Evolutionary conservation across 495 filamentous ascomycete species (phyloP), one percentile per base, ranked within the genome.

Genomic region (Penicillium ucsense): DNA sequence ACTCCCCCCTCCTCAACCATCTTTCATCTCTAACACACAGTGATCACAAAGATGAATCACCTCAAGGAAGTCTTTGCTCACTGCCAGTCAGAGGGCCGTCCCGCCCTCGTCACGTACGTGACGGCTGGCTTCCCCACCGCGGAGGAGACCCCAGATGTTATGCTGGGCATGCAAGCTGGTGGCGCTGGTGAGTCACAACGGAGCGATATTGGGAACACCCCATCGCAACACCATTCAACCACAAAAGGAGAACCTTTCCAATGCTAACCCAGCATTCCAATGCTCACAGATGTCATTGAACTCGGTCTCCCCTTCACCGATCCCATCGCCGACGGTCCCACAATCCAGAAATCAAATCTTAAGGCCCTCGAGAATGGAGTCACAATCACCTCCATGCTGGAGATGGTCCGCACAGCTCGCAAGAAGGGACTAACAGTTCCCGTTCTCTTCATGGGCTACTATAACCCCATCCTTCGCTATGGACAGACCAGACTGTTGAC

Each of bases 381-480:
- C 46, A 94, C 84, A 4, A 83, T 94, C 52, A 71, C 77, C 43
- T 79, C 76, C 27, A 83, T 84, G 8, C 74, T 98, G 35, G 74
- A 86, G 53, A 88, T 90, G 67, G 83, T 95, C 31, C 79, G 84
- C 53, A 72, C 84, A 39, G 85, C 91, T 12, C 77, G 92, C 48
- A 70, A 74, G 46, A 76, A 74, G 40, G 94, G 94, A 29, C 69
- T 97, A 42, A 80, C 70, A 50, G 82, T 82, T 3, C 92, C 92
- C 7, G 73, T 98, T 36, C 68, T 98, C 47, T 75, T 98, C 51
- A 98, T 98, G 92, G 92, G 92, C 49, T 98, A 98, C 77, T 98
- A 95, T 67, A 98, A 98, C 68, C 92, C 92, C 0, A 68, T 97
- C 44, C 73, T 95, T 41, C 85, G 80, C 55, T 97, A 97, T 60